A percentile compares a stretch with the other conserved stretches of the same genome.
phyloP scores from a whole-genome alignment of 768 basidiomycete genomes.

The Gyrodon lividus region DNA sequence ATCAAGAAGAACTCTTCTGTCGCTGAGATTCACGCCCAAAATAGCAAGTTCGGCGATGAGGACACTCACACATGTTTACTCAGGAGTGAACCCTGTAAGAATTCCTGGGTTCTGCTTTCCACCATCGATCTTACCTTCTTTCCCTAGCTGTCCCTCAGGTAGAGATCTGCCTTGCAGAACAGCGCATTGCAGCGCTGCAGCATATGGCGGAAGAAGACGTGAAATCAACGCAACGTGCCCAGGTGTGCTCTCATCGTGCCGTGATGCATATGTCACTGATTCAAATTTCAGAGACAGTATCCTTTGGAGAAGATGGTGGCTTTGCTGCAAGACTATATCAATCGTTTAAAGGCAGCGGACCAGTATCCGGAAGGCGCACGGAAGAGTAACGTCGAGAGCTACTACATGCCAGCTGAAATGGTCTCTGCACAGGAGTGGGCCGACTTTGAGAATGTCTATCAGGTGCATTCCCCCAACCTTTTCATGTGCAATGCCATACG shows the following conservation, averaged over 20 bases:
- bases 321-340: constrained; percentile 60
- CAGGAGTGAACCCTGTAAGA: constrained; percentile 66
- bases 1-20: constrained; percentile 58
- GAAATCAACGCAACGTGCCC: constrained; percentile 3
- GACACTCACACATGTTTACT: constrained; percentile 79
- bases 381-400: constrained; percentile 42
- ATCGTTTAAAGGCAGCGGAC: constrained; percentile 50
- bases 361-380: constrained; percentile 30
- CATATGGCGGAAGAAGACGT: constrained; percentile 16
- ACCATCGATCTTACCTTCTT: constrained; percentile 1
- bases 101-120: constrained; percentile 9
- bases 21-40: constrained; percentile 40
- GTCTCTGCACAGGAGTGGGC: constrained; percentile 71
- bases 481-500: constrained; percentile 74
- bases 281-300: constrained; percentile 20
- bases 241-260: constrained; percentile 13
- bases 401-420: constrained; percentile 66
- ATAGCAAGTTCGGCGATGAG: constrained; percentile 85
- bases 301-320: constrained; percentile 49
- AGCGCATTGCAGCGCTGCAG: constrained; percentile 53
- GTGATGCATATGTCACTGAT: constrained; percentile 2
- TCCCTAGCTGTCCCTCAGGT: constrained; percentile 57
- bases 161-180: constrained; percentile 58
- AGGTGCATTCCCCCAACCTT: constrained; percentile 83
- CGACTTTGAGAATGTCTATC: constrained; percentile 88